These are phyloP conservation scores for Sporothrix pseudoabietina DNA, from an alignment of 2,329 filamentous ascomycete species.

Conservation along the genomic window DNA sequence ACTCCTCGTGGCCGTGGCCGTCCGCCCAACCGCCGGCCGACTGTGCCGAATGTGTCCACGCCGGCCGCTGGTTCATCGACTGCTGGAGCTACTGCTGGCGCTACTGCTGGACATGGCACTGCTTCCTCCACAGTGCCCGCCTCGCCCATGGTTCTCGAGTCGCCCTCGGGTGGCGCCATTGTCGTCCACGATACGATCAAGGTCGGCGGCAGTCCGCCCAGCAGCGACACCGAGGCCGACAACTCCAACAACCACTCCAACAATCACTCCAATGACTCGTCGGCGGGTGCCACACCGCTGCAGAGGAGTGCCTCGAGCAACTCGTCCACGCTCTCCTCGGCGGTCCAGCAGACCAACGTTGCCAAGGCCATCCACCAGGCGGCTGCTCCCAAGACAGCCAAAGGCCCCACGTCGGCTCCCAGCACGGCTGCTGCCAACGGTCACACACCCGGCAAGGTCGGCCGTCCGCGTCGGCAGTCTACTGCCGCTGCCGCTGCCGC, in stretches of 20 bases:
- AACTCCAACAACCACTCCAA: background rate
- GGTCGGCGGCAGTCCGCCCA: conserved; percentile 50
- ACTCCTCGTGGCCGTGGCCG: conserved; percentile 25
- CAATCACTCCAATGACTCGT: conserved; percentile 27
- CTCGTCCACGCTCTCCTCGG: background rate
- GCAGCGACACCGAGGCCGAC: conserved; percentile 40
- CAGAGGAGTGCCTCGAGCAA: conserved; percentile 21
- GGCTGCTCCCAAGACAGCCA: background rate
- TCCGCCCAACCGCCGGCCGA: conserved; percentile 20
- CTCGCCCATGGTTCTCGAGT: conserved; percentile 38
- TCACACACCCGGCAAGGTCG: conserved; percentile 21
- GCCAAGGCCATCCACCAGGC: conserved; percentile 17
- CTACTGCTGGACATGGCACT: background rate
- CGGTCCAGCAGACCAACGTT: background rate
- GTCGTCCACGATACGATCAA: conserved; percentile 62
- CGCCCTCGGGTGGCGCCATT: conserved; percentile 46
- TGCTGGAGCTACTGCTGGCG: background rate
- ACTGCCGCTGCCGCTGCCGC: conserved; percentile 15
- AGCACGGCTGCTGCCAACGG: background rate
- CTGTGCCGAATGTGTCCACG: background rate
- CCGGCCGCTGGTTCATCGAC: background rate
- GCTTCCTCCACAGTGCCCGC: background rate
- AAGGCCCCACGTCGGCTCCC: conserved; percentile 11
- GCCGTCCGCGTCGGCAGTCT: conserved; percentile 25
- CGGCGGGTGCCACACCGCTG: conserved; percentile 32